phyloP scores from a whole-genome alignment of 345 rosid genomes.

The Heritiera littoralis region DNA sequence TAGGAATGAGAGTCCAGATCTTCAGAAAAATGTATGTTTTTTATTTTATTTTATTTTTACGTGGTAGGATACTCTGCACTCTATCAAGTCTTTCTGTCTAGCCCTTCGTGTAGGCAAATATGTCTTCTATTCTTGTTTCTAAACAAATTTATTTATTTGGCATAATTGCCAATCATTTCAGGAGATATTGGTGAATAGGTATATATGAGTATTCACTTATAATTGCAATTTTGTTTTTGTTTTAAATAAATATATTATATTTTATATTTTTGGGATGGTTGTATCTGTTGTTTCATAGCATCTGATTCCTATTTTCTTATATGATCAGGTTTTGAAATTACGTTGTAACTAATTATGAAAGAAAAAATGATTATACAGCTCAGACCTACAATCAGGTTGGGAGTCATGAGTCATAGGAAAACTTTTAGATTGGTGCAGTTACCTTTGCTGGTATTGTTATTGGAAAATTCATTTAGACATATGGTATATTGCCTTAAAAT shows the following conservation, averaged over 20 bases:
- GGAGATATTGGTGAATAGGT: constrained; percentile 2
- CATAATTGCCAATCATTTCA: not conserved
- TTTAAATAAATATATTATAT: not conserved
- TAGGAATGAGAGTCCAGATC: constrained; percentile 42
- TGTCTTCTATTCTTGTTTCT: not conserved
- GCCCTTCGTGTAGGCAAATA: not conserved
- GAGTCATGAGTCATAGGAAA: not conserved
- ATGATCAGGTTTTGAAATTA: not conserved
- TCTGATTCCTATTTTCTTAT: not conserved
- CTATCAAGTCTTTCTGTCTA: not conserved
- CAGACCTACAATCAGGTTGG: not conserved
- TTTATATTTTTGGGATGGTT: not conserved
- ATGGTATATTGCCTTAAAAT: not conserved
- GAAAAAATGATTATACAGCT: not conserved
- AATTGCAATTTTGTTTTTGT: not conserved
- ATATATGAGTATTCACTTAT: too few relatives aligned
- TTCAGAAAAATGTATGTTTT: constrained; percentile 62
- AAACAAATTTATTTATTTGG: not conserved
- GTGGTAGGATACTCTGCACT: not conserved
- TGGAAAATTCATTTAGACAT: not conserved
- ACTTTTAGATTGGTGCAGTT: not conserved
- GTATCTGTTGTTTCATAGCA: not conserved
- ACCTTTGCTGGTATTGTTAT: constrained; percentile 1
- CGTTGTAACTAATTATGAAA: not conserved
- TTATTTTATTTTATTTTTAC: not conserved